Base-by-base conservation (phyloP, 1,139 yeast genomes). In the Zygotorulaspora mrakii region DNA sequence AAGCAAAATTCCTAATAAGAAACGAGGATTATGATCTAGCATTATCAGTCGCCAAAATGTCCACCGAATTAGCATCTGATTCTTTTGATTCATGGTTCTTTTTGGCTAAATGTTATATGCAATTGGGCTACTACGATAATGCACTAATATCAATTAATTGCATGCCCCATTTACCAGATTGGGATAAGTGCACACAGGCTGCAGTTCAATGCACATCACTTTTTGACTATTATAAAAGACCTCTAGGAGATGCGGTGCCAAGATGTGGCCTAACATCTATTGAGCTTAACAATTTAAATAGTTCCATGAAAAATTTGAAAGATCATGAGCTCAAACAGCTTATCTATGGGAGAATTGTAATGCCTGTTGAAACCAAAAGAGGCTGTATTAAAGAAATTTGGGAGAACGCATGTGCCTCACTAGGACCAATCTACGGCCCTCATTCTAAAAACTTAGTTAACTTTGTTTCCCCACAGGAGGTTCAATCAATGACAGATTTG, bases 131-230 rank as follows among this genome's bases (percentile, higher is more conserved):
- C 59, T 83, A 76, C 53, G 80, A 78, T 46, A 79, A 76, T 55
- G 96, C 96, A 0, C 69, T 91, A 45, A 65, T 86, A 37, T 79
- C 96, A 0, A 71, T 91, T 50, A 91, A 91, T 59, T 84, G 96
- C 5, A 82, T 95, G 59, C 97, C 97, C 7, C 85, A 48, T 23
- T 37, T 59, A 31, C 50, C 51, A n/a, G 37, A 45, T 10, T 34
- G 42, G 12, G 61, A 57, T 39, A 46, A 40, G 20, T 37, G 44
- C 17, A 50, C 49, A 25, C 52, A 49, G 14, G 48, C 52, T 5
- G 32, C 48, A 28, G 45, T 42, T 31, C 42, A 39, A 28, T 47
- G 45, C 11, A 27, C 44, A 3, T 29, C 46, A 7, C 40, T 52
- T 17, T 46, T 40, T 11, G 45, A 47, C n/a, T 59, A 56, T 35